Conservation (phyloP, 2,329 filamentous ascomycete genomes). For the Talaromyces amestolkiae region DNA sequence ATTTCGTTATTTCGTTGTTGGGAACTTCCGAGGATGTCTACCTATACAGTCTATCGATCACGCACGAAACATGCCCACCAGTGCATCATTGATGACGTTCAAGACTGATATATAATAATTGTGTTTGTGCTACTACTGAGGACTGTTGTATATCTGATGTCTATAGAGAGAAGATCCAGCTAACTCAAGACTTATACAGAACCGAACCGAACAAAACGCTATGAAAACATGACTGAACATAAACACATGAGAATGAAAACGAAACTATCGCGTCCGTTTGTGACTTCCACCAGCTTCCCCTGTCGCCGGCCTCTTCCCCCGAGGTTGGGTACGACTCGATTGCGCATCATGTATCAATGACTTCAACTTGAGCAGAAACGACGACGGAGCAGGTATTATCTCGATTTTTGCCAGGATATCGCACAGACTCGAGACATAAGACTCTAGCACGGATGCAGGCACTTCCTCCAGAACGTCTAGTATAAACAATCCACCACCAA, state of each 20-base stretch:
- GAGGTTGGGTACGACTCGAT: conserved; percentile 18
- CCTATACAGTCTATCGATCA: background rate
- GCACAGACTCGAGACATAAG: conserved; percentile 31
- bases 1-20: background rate
- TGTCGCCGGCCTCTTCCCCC: conserved; percentile 19
- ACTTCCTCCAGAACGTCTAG: conserved; percentile 40
- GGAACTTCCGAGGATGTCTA: background rate
- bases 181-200: conserved; percentile 9
- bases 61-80: background rate
- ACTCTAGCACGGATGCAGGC: conserved; percentile 30
- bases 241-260: background rate
- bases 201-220: background rate
- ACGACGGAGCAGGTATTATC: conserved; percentile 39
- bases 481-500: conserved; percentile 33
- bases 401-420: conserved; percentile 44
- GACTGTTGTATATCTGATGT: background rate
- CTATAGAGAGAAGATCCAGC: conserved; percentile 5
- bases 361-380: conserved; percentile 35
- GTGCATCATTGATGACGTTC: no score
- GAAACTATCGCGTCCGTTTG: conserved; percentile 20
- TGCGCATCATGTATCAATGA: conserved; percentile 32
- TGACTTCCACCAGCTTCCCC: conserved; percentile 19
- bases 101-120: no score
- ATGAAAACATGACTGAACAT: conserved; percentile 1
- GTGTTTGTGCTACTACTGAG: background rate